phyloP scores from a whole-genome alignment of 768 basidiomycete genomes.

The Kwoniella dendrophila region DNA sequence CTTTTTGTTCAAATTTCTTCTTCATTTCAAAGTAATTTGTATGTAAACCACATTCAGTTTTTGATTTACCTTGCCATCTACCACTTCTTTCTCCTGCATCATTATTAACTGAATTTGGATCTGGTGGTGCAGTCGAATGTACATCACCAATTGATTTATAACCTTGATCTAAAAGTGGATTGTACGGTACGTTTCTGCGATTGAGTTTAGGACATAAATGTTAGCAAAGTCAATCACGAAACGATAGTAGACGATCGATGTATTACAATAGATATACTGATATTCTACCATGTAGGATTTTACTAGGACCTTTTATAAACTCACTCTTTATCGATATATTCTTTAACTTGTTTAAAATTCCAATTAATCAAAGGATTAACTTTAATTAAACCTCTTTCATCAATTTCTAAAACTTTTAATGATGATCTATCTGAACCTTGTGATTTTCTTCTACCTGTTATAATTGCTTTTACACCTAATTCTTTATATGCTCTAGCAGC shows the following conservation, averaged over 20 bases:
- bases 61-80: constrained; percentile 81
- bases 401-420: constrained; percentile 84
- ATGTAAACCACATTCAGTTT: constrained; percentile 96
- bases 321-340: constrained; percentile 74
- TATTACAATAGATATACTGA: too few species aligned
- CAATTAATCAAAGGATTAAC: constrained; percentile 90
- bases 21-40: constrained; percentile 75
- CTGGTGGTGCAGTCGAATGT: constrained; percentile 76
- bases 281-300: too few species aligned
- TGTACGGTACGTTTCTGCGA: constrained; percentile 71
- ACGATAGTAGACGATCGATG: too few species aligned
- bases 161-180: constrained; percentile 82
- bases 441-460: constrained; percentile 90
- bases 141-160: constrained; percentile 97
- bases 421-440: constrained; percentile 88
- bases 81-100: constrained; percentile 81
- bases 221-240: too few species aligned
- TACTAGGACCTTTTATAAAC: too few species aligned
- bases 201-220: constrained; percentile 1
- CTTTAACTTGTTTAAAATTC: constrained; percentile 80
- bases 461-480: constrained; percentile 77
- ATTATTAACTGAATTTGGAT: constrained; percentile 56
- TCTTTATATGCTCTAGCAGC: constrained; percentile 81
- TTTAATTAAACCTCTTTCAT: constrained; percentile 85
- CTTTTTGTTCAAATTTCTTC: constrained; percentile 50